Conservation (phyloP, 2,329 filamentous ascomycete genomes). For the Colletotrichum sp. region DNA sequence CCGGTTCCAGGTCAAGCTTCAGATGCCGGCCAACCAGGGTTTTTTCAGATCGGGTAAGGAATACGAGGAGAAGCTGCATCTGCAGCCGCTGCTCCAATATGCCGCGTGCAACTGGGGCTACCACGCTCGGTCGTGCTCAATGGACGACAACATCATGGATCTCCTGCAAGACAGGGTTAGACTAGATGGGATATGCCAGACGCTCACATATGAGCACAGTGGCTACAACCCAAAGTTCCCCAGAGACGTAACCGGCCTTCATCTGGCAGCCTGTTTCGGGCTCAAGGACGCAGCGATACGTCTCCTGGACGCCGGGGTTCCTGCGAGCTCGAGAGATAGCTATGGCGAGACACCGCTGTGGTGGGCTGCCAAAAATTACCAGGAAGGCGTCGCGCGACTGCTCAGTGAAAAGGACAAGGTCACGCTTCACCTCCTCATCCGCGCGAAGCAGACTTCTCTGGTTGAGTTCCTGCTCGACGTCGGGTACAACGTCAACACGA, state of each 20-base stretch:
- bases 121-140: accelerated
- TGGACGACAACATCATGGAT: not conserved
- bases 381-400: not conserved
- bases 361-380: not conserved
- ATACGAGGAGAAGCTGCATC: not conserved
- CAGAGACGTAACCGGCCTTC: not conserved
- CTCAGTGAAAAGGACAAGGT: not conserved
- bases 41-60: not conserved
- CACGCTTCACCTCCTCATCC: not conserved
- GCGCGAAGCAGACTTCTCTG: not conserved
- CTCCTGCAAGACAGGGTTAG: not conserved
- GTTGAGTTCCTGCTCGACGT: not conserved
- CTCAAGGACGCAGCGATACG: not conserved
- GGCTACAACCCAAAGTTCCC: not conserved
- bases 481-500: not conserved
- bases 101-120: not conserved
- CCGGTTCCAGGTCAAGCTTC: not conserved
- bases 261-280: not conserved
- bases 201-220: not conserved
- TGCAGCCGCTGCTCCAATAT: not conserved
- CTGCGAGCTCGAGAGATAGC: not conserved
- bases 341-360: not conserved
- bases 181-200: not conserved
- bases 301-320: accelerated
- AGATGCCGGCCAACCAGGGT: not conserved